Percentiles rank a stretch among this genome's conserved stretches.
Conservation (phyloP, 2,329 filamentous ascomycete species). For the Fusarium paranaense region DNA sequence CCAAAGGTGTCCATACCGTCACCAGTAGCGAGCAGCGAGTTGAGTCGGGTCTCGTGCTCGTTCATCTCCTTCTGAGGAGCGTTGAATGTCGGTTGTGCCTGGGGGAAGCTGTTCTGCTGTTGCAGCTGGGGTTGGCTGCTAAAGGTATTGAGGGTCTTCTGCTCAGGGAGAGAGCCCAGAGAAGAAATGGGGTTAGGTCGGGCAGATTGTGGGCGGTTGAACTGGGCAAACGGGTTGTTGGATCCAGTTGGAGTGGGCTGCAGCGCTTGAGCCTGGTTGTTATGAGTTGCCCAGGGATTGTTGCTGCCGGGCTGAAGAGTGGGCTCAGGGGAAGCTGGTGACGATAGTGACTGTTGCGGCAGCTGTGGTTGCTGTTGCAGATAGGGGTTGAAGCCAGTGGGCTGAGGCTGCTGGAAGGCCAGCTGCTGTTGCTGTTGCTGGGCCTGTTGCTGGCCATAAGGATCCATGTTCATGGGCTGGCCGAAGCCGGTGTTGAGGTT, state of each 20-base stretch:
- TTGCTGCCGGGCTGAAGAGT: conserved; percentile 84
- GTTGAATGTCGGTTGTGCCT: conserved; percentile 46
- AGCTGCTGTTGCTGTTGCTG: conserved; percentile 50
- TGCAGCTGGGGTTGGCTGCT: conserved; percentile 58
- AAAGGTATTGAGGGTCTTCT: conserved; percentile 77
- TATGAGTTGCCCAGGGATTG: conserved; percentile 87
- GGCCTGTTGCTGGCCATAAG: conserved; percentile 66
- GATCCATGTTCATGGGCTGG: conserved; percentile 77
- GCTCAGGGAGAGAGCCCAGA: conserved; percentile 82
- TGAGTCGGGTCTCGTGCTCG: conserved; percentile 80
- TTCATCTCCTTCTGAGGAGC: conserved; percentile 66
- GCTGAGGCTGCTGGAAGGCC: conserved; percentile 62
- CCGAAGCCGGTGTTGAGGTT: conserved; percentile 77
- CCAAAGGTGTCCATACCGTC: conserved; percentile 98
- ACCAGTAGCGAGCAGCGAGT: conserved; percentile 84
- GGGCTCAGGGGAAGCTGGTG: conserved; percentile 65
- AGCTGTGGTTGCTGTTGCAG: conserved; percentile 49
- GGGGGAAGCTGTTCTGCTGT: conserved; percentile 50
- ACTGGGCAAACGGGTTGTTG: conserved; percentile 96
- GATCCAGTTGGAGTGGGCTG: conserved; percentile 91
- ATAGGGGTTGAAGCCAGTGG: conserved; percentile 67
- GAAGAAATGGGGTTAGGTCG: conserved; percentile 71
- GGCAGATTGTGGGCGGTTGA: conserved; percentile 68
- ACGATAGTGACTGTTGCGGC: conserved; percentile 54
- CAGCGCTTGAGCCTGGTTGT: conserved; percentile 70